Percentiles rank a stretch among this genome's conserved stretches.
Evolutionary conservation across 257 asterid genomes (phyloP).

Genomic region (Solanum tarapatanum): DNA sequence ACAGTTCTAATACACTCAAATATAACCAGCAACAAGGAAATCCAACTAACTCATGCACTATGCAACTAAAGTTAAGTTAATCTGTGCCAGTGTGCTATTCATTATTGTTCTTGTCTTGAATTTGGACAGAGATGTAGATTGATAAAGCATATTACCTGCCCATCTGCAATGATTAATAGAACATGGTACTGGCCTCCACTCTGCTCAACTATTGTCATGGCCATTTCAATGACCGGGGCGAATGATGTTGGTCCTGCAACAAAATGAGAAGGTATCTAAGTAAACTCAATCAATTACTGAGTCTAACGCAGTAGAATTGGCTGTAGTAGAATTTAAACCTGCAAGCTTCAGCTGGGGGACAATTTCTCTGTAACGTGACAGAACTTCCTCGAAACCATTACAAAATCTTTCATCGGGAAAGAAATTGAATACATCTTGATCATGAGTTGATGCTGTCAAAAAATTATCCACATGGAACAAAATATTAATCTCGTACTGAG

Average conservation of each 20-base stretch:
- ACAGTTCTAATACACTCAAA: not conserved
- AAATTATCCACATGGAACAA: not conserved
- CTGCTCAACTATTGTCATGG: conserved; percentile 75
- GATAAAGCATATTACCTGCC: conserved; percentile 48
- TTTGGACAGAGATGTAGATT: not conserved
- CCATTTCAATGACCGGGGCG: conserved; percentile 85
- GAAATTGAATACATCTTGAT: conserved; percentile 82
- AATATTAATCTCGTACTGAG: not conserved
- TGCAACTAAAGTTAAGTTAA: not conserved
- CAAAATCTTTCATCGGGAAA: conserved; percentile 62
- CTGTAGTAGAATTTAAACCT: conserved; percentile 33
- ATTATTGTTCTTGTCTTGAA: not conserved
- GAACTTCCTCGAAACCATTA: conserved; percentile 87
- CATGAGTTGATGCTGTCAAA: conserved; percentile 76
- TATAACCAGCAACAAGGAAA: not conserved
- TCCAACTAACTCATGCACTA: not conserved
- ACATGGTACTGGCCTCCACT: conserved; percentile 94
- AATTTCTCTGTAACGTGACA: conserved; percentile 66
- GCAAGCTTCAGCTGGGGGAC: conserved; percentile 65
- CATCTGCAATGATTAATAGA: conserved; percentile 85
- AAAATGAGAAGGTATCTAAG: conserved; percentile 12
- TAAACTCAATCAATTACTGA: not conserved
- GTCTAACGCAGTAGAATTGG: not conserved
- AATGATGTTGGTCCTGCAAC: conserved; percentile 93
- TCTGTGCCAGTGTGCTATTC: not conserved